Evolutionary conservation across 2,329 filamentous ascomycete genomes (phyloP).

Genomic region (Achaetomium macrosporum): DNA sequence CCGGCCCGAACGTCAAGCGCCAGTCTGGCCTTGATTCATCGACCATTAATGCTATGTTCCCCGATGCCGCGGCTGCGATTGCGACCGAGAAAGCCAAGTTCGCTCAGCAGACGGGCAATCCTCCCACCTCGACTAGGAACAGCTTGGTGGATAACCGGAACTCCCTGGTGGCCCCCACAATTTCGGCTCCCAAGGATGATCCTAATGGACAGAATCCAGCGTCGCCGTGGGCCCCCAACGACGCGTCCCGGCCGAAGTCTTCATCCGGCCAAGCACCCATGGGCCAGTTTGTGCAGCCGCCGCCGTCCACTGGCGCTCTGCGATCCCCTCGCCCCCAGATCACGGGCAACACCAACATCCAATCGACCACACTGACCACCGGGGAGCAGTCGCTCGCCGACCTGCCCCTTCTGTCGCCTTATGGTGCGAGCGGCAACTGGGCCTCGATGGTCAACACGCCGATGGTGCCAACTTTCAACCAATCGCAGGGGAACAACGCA

Average conservation of each 20-base stretch:
- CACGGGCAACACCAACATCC: slow-evolving; percentile 63
- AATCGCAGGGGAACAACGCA: slow-evolving; percentile 58
- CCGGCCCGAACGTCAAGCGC: slow-evolving; percentile 74
- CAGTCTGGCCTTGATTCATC: slow-evolving; percentile 91
- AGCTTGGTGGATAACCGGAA: slow-evolving; percentile 73
- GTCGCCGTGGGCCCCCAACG: slow-evolving; percentile 69
- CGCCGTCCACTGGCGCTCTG: slow-evolving; percentile 64
- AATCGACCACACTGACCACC: slow-evolving; percentile 74
- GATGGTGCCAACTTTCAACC: slow-evolving; percentile 80
- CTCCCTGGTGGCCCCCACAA: slow-evolving; percentile 68
- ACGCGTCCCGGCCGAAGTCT: slow-evolving; percentile 65
- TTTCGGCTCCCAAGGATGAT: slow-evolving; percentile 64
- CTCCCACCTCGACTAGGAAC: slow-evolving; percentile 87
- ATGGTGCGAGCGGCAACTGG: slow-evolving; percentile 83
- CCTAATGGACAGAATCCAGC: slow-evolving; percentile 60
- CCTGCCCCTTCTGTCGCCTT: slow-evolving; percentile 81
- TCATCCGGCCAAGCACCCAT: slow-evolving; percentile 75
- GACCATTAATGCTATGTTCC: slow-evolving; percentile 98
- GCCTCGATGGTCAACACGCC: slow-evolving; percentile 98
- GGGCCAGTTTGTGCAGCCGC: slow-evolving; percentile 90
- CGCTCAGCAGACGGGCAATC: slow-evolving; percentile 87
- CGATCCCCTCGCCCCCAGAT: slow-evolving; percentile 74
- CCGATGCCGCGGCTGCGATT: slow-evolving; percentile 96
- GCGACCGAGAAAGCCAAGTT: slow-evolving; percentile 97
- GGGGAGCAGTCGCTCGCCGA: slow-evolving; percentile 64